phyloP scores from a whole-genome alignment of 495 filamentous ascomycete genomes.

The Staphylotrichum tortipilum region DNA sequence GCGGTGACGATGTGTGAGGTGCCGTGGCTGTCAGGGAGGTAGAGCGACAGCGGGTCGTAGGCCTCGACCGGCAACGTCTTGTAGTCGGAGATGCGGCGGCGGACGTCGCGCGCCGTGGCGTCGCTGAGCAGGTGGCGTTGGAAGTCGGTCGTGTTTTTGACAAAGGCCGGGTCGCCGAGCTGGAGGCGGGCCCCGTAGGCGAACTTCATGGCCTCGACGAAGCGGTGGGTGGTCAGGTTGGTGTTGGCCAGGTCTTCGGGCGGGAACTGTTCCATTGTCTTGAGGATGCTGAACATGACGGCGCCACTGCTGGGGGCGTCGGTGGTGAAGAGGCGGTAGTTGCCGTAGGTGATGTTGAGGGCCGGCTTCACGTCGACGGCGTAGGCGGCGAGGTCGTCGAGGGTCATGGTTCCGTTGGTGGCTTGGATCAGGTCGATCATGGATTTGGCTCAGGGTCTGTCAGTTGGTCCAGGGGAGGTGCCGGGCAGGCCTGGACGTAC shows the following conservation, averaged over 20 bases:
- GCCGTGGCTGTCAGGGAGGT: constrained; percentile 45
- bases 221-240: constrained; percentile 58
- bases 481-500: constrained; percentile 5
- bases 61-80: constrained; percentile 55
- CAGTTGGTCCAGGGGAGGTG: not conserved
- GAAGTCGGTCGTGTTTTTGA: constrained; percentile 44
- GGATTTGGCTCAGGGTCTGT: constrained; percentile 49
- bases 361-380: constrained; percentile 51
- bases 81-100: constrained; percentile 59
- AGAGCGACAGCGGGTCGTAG: constrained; percentile 53
- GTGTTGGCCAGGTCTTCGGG: constrained; percentile 24
- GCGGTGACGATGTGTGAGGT: constrained; percentile 68
- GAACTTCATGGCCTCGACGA: constrained; percentile 82
- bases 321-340: constrained; percentile 56
- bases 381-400: constrained; percentile 68
- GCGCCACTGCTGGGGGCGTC: constrained; percentile 67
- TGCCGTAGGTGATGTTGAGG: constrained; percentile 60
- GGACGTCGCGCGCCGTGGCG: constrained; percentile 47
- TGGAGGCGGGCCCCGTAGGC: constrained; percentile 63
- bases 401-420: constrained; percentile 71
- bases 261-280: constrained; percentile 66
- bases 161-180: constrained; percentile 72
- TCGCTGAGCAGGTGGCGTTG: constrained; percentile 52
- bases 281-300: constrained; percentile 64
- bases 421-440: constrained; percentile 58